Evolutionary conservation across 148 eudicot species (phyloP), one percentile per base, ranked within the genome.

Genomic region (Rhododendron williamsianum): DNA sequence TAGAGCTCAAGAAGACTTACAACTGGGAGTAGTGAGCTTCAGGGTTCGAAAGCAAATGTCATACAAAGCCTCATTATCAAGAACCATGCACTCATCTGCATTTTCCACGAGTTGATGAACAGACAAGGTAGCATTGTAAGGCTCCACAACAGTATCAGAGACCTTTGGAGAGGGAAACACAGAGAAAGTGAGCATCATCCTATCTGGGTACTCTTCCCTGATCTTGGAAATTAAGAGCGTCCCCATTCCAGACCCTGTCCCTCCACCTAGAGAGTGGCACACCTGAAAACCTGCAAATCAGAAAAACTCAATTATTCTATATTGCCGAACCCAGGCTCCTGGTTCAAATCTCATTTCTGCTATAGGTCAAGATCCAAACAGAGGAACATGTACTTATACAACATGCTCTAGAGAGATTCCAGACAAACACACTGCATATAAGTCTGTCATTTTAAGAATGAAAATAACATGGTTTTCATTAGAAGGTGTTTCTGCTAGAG

Each of bases 1-100:
- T 35, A 19, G 18, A 27, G 30, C 33, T 36, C 18, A n/a, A 30
- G 74, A 86, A 30, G 19, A 81, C 96, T 90, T 88, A 93, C 96
- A 93, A 86, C 96, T 93, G 4, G 96, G 96, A 80, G 96, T 93
- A 65, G 96, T 93, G 83, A 93, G 94, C 88, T 93, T 93, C 13
- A 93, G 87, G 56, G 96, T 93, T 51, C 96, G 89, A 82, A 93
- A 93, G 90, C 96, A 93, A 78, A 93, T 93, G 71, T 93, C 96
- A 84, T 93, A 93, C 84, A 93, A 88, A 19, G 96, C 96, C 87
- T 93, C 96, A 56, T 93, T 93, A 87, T 93, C 96, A 83, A 93
- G 94, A 84, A 93, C 94, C 96, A 93, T 93, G 86, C 96, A 93
- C 91, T 93, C 96, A 84, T 93, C 96, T 38, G 96, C 96, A 84